These are phyloP conservation scores for Suillus weaverae DNA, from an alignment of 768 basidiomycete species.

Conservation along the genomic window DNA sequence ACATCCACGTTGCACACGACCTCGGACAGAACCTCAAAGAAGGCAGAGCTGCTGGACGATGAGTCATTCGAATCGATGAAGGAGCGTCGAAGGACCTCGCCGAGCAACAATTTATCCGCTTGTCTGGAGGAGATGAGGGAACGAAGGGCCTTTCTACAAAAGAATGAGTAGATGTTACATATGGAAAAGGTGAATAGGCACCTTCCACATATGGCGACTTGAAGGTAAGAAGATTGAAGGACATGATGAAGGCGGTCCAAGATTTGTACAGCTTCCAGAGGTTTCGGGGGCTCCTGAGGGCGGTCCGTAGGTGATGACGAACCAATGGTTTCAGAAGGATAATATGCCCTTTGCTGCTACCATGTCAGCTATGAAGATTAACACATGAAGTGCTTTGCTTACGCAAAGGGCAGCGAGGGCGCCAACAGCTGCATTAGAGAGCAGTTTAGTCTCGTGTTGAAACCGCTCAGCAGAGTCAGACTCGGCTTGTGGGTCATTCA, in stretches of 20 bases:
- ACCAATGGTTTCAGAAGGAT: constrained; percentile 54
- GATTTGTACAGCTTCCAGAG: constrained; percentile 50
- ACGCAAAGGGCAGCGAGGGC: constrained; percentile 88
- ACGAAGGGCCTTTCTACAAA: constrained; percentile 69
- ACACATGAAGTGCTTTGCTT: constrained; percentile 36
- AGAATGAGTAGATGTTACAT: constrained; percentile 15
- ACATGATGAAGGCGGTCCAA: constrained; percentile 72
- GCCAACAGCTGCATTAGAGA: constrained; percentile 83
- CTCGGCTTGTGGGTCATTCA: constrained; percentile 54
- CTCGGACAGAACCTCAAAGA: constrained; percentile 80
- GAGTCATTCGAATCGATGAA: constrained; percentile 58
- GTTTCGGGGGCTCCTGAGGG: constrained; percentile 49
- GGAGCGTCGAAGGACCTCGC: constrained; percentile 67
- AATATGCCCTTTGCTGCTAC: constrained; percentile 75
- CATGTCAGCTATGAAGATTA: constrained; percentile 7
- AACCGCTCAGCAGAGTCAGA: constrained; percentile 57
- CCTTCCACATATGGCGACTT: constrained; percentile 35
- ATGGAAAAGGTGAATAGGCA: constrained; percentile 10
- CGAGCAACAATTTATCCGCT: constrained; percentile 54
- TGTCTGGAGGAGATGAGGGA: constrained; percentile 62
- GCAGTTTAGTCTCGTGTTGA: constrained; percentile 63
- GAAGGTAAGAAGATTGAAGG: constrained; percentile 55
- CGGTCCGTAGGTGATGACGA: constrained; percentile 65
- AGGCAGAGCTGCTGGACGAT: constrained; percentile 57
- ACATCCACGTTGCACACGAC: constrained; percentile 54